Conservation (phyloP, 805 yeast genomes). For the Pichia nakasei region DNA sequence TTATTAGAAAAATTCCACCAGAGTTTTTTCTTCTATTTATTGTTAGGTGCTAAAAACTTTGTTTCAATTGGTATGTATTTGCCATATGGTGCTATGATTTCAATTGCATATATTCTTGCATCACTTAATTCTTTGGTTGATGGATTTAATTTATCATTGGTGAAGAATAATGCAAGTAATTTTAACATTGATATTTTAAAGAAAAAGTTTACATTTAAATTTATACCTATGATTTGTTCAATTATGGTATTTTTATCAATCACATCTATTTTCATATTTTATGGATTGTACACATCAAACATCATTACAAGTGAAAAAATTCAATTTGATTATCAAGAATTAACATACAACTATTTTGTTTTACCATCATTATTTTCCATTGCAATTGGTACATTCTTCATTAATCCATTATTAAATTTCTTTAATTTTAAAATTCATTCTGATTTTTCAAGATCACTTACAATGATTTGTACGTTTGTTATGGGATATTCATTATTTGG, state of each 20-base stretch:
- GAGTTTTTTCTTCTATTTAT: constrained; percentile 84
- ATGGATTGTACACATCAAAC: constrained; percentile 17
- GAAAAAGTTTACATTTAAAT: background rate
- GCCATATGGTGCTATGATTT: constrained; percentile 72
- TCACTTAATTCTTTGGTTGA: constrained; percentile 51
- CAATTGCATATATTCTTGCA: constrained; percentile 60
- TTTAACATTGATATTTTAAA: background rate
- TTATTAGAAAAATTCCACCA: constrained; percentile 94
- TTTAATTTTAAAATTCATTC: constrained; percentile 8
- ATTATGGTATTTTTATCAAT: constrained; percentile 25
- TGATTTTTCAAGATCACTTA: constrained; percentile 19
- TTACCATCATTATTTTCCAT: constrained; percentile 13
- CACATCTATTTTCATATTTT: constrained; percentile 13
- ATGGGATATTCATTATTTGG: constrained; percentile 65
- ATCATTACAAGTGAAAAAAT: background rate
- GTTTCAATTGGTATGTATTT: constrained; percentile 91
- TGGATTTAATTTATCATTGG: constrained; percentile 25
- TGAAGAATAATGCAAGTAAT: background rate
- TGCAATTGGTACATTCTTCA: constrained; percentile 2
- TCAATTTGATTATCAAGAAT: background rate
- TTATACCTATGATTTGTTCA: constrained; percentile 20
- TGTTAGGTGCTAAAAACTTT: constrained; percentile 69
- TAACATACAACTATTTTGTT: constrained; percentile 9
- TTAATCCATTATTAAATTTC: background rate
- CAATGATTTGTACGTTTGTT: constrained; percentile 36